These are phyloP conservation scores for Botryotinia convoluta DNA, from an alignment of 2,329 filamentous ascomycete species.

Conservation along the genomic window DNA sequence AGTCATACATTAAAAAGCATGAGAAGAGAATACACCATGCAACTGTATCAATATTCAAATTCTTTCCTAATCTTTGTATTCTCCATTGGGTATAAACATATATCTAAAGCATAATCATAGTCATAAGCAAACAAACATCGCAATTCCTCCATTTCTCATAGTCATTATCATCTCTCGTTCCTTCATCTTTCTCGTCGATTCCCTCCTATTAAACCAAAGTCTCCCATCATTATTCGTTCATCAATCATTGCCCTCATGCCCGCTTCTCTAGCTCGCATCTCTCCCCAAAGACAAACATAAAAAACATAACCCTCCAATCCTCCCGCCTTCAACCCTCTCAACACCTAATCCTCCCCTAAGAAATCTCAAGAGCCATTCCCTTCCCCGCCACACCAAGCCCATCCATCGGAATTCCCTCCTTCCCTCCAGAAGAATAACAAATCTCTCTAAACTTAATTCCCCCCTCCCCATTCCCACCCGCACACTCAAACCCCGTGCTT, in stretches of 20 bases:
- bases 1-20: too few relatives aligned
- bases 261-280: too few relatives aligned
- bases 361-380: slow-evolving; percentile 13
- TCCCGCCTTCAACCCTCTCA: neutral
- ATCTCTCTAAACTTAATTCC: slow-evolving; percentile 10
- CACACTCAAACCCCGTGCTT: neutral
- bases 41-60: neutral
- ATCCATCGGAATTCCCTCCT: neutral
- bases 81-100: slow-evolving; percentile 14
- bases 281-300: neutral
- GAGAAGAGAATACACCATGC: rapidly evolving
- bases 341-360: neutral
- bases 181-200: neutral
- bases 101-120: neutral
- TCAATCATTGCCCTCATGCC: neutral
- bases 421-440: neutral
- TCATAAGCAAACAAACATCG: slow-evolving; percentile 4
- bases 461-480: neutral
- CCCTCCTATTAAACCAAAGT: neutral
- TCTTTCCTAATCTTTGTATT: slow-evolving; percentile 5
- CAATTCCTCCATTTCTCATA: neutral
- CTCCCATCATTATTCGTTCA: neutral
- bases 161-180: neutral
- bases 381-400: neutral
- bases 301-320: neutral